Percentiles rank a stretch among this genome's conserved stretches.
Evolutionary conservation across 2,329 filamentous ascomycete genomes (phyloP).

Genomic region (Aspergillus ustus): DNA sequence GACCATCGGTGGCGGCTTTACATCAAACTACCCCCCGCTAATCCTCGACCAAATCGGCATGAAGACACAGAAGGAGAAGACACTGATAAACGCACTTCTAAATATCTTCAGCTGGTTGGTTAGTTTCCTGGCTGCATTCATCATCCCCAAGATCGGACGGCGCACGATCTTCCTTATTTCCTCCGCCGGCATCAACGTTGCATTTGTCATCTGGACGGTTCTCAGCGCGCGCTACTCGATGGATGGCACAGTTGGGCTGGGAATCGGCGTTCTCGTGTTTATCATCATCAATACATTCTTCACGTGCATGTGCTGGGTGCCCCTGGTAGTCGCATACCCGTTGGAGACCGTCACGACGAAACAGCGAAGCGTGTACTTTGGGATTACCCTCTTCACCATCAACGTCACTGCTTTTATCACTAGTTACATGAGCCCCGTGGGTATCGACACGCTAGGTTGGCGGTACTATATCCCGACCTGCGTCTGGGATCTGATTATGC

Average conservation of each 20-base stretch:
- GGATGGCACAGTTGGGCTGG: background rate
- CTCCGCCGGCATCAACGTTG: background rate
- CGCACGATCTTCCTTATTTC: background rate
- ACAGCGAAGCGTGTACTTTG: conserved; percentile 1
- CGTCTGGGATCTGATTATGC: background rate
- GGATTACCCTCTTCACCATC: background rate
- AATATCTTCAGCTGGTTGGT: background rate
- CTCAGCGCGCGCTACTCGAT: too few species aligned
- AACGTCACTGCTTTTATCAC: conserved; percentile 2
- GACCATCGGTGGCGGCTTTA: background rate
- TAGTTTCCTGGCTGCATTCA: background rate
- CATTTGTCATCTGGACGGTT: too few species aligned
- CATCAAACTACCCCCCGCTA: background rate
- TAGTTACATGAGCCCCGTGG: background rate
- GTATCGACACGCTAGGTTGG: background rate
- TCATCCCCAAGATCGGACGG: background rate
- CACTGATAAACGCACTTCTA: background rate
- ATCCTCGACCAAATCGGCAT: conserved; percentile 1
- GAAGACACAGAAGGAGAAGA: background rate
- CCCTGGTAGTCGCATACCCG: background rate
- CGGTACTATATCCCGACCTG: background rate
- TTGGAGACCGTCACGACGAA: conserved; percentile 1
- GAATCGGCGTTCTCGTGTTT: background rate
- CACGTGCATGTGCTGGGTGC: background rate
- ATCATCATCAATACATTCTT: background rate